A percentile compares a stretch with the other conserved stretches of the same genome.
Conservation (phyloP, 768 basidiomycete species). For the Amanita fuliginea region DNA sequence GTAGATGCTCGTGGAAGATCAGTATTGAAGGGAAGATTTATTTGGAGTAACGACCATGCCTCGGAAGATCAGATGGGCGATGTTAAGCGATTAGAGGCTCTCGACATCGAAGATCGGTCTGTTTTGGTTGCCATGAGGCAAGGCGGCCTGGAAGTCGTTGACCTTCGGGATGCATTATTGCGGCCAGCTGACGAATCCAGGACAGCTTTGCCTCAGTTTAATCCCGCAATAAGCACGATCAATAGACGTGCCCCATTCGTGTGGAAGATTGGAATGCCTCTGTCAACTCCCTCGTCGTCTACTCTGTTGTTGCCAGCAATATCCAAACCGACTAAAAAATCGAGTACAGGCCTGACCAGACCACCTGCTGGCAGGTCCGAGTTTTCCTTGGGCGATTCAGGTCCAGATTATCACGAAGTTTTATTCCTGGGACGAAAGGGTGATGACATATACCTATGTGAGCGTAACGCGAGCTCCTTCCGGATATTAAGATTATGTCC, state of each 20-base stretch:
- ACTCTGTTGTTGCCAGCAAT: slow-evolving; percentile 23
- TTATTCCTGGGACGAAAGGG: slow-evolving; percentile 69
- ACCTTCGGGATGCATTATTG: slow-evolving; percentile 69
- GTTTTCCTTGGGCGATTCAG: slow-evolving; percentile 37
- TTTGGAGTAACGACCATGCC: slow-evolving; percentile 65
- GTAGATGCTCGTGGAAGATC: slow-evolving; percentile 81
- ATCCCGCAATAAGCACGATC: slow-evolving; percentile 44
- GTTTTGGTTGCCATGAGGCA: slow-evolving; percentile 80
- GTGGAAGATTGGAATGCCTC: slow-evolving; percentile 74
- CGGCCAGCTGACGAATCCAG: slow-evolving; percentile 76
- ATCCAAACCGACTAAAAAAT: slow-evolving; percentile 36
- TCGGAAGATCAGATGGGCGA: slow-evolving; percentile 63
- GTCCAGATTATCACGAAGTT: slow-evolving; percentile 50
- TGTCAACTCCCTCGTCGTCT: slow-evolving; percentile 32
- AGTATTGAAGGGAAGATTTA: slow-evolving; percentile 68
- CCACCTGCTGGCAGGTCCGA: slow-evolving; percentile 40
- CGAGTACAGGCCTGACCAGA: slow-evolving; percentile 34
- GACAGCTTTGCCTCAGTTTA: slow-evolving; percentile 59
- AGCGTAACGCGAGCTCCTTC: slow-evolving; percentile 63
- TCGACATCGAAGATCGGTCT: slow-evolving; percentile 65
- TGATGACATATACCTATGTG: slow-evolving; percentile 74
- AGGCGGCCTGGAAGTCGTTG: slow-evolving; percentile 75
- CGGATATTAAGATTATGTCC: slow-evolving; percentile 65
- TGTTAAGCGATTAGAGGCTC: slow-evolving; percentile 73
- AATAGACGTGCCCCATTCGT: slow-evolving; percentile 68